Percentiles rank a stretch among this genome's conserved stretches.
Conservation (phyloP, 495 filamentous ascomycete species). For the Neurospora intermedia region DNA sequence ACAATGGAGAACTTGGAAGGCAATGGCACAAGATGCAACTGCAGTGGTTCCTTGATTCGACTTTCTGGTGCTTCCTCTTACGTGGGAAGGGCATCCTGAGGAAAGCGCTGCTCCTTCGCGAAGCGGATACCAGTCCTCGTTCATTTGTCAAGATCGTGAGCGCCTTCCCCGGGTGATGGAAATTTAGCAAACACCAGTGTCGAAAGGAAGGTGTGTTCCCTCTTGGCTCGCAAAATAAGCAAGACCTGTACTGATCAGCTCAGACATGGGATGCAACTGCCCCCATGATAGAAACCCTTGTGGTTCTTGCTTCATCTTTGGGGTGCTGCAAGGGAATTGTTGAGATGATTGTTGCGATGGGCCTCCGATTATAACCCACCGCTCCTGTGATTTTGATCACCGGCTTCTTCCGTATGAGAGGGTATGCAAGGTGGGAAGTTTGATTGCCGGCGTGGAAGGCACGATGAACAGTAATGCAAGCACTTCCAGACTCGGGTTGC, state of each 20-base stretch:
- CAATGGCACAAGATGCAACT: background rate
- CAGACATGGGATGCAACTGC: background rate
- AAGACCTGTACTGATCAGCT: background rate
- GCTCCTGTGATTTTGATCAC: background rate
- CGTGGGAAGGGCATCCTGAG: background rate
- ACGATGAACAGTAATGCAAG: background rate
- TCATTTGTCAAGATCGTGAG: background rate
- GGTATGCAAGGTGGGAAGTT: background rate
- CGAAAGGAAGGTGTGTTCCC: background rate
- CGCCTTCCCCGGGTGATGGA: background rate
- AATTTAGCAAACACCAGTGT: background rate
- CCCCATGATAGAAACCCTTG: background rate
- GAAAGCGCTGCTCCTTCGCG: background rate
- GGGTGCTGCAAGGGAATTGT: background rate
- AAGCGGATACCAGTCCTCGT: background rate
- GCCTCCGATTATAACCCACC: background rate
- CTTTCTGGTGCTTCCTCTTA: background rate
- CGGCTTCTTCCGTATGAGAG: background rate
- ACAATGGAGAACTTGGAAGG: background rate
- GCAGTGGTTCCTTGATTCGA: background rate
- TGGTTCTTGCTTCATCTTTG: background rate
- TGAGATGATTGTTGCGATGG: background rate
- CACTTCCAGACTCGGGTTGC: background rate
- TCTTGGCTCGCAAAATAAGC: background rate
- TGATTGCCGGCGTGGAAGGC: background rate